phyloP scores from a whole-genome alignment of 2,329 filamentous ascomycete genomes.

The Aspergillus transmontanensis region DNA sequence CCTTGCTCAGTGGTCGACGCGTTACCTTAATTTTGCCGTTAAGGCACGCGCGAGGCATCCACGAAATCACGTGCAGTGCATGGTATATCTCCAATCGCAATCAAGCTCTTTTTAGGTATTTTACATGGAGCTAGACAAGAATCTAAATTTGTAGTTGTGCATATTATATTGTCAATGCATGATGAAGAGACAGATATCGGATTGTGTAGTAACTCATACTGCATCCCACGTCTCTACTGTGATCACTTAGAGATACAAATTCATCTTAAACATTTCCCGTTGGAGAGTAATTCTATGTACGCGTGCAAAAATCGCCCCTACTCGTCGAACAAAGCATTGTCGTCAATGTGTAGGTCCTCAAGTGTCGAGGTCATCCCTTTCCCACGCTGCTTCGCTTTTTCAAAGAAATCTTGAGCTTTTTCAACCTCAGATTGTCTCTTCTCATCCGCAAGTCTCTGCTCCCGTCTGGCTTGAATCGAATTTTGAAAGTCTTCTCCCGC shows the following conservation, averaged over 20 bases:
- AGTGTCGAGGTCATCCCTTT: conserved; percentile 33
- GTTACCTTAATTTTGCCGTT: conserved; percentile 11
- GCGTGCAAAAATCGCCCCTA: not conserved
- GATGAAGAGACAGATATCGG: not conserved
- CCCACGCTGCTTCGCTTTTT: conserved; percentile 36
- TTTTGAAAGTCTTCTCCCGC: conserved; percentile 25
- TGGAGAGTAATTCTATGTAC: not conserved
- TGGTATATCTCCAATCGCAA: not conserved
- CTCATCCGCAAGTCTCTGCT: conserved; percentile 37
- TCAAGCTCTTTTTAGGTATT: not conserved
- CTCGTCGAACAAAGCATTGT: conserved; percentile 7
- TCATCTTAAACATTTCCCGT: not conserved
- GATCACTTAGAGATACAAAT: not conserved
- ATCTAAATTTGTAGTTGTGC: not conserved
- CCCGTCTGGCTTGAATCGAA: conserved; percentile 34
- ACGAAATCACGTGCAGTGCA: conserved; percentile 32
- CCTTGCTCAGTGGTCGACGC: conserved; percentile 8
- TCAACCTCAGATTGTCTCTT: conserved; percentile 33
- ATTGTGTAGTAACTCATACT: not conserved
- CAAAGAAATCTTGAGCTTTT: conserved; percentile 37
- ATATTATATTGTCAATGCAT: not conserved
- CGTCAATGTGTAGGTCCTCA: conserved; percentile 33
- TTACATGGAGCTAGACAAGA: not conserved
- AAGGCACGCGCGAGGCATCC: conserved; percentile 30
- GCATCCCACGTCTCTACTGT: not conserved